Base-by-base conservation (phyloP, 768 basidiomycete species). In the Lanmaoa pseudosensibilis region DNA sequence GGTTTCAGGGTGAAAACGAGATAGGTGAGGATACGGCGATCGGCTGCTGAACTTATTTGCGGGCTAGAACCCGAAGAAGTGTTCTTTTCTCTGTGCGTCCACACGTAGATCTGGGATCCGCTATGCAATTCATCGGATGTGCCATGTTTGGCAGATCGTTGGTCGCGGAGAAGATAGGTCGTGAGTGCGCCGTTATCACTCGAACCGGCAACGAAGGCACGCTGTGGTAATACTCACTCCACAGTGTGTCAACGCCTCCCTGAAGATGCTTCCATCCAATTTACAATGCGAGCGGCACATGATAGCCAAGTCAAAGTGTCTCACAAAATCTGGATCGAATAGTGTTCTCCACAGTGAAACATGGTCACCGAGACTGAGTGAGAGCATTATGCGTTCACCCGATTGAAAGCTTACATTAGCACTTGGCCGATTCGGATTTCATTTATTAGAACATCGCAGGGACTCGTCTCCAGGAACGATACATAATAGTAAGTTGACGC, bases 391-490 rank as follows among this genome's bases (percentile, higher is more conserved):
- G 38, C 30, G 32, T 38, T n/a, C 50, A 63, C 33, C 46, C 63
- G 61, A 56, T 44, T 46, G 41, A 32, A 49, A 43, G 43, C 27
- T 46, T 7, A 48, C 30, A 30, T 19, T 41, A 27, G 18, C 11
- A 36, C n/a, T 39, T 57, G 33, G 7, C 44, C 32, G 11, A 46
- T 46, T 55, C 3, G 19, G 45, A 47, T 30, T 62, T 50, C 52
- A 59, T 65, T 27, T 40, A 48, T 30, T 32, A 10, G 18, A n/a
- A 44, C 39, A 52, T 34, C 47, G 41, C 64, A 65, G 59, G 56
- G 63, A 61, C 44, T 52, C 46, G 56, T 25, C 39, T 48, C 48
- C 54, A 59, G 64, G 64, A 63, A 66, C 60, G 41, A 33, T 37
- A 38, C 30, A 40, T 27, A 52, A 46, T 48, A 30, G 50, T 30